Evolutionary conservation across 2,329 filamentous ascomycete genomes (phyloP), one percentile per base, ranked within the genome.

Genomic region (Eutypella sp.): DNA sequence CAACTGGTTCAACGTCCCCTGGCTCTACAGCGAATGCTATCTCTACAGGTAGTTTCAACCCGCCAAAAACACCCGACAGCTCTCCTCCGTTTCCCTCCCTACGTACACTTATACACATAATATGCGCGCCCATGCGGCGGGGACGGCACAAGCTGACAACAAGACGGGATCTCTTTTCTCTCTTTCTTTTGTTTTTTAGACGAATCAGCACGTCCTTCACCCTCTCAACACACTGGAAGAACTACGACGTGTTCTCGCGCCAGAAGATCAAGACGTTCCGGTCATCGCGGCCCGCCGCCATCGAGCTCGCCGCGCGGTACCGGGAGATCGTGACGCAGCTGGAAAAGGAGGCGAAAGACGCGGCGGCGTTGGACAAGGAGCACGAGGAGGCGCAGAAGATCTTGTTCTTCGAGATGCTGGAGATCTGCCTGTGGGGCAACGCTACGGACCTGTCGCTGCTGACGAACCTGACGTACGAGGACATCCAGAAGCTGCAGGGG

Each of bases 401-500:
- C 0, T 72, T 96, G 22, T 97, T 97, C 69, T 76, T 76, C 20
- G 92, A 97, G 64, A 95, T 97, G 86, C 91, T 85, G 67, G 89
- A 96, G 73, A 93, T 96, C 57, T 96, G 91, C 63, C 79, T 97
- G 2, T 97, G 92, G 92, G 92, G 92, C 10, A 97, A 97, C 65
- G 93, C 92, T 2, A 97, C 92, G 0, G 93, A 97, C 65, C 75
- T 97, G 13, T 95, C 89, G 0, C 84, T 97, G 18, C 75, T 97
- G 45, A 96, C 91, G 0, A 90, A 85, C 57, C 77, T 96, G 46
- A 89, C 87, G 2, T 96, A 96, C 66, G 91, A 96, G 58, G 93
- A 97, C 61, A 95, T 99, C 54, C 92, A 97, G 70, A 95, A 95
- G 67, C 77, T 97, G 9, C 93, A 99, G 71, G 92, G 92, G 15